These are phyloP conservation scores for Cladosporium velox DNA, from an alignment of 2,329 filamentous ascomycete species.

Conservation along the genomic window DNA sequence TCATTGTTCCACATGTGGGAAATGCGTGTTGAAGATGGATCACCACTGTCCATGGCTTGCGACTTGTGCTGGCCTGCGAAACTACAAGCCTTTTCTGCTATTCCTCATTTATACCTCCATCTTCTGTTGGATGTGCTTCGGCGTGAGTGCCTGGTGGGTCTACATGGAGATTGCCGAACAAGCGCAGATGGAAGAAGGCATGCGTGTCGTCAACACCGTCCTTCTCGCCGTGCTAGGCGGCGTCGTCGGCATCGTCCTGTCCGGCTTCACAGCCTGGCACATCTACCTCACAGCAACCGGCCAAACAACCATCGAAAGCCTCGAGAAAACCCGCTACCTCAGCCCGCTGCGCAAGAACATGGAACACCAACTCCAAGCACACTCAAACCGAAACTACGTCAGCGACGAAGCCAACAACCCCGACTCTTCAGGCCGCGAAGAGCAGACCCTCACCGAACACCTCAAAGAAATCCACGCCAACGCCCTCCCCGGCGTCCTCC, in stretches of 20 bases:
- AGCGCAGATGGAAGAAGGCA: constrained; percentile 67
- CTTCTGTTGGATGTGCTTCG: constrained; percentile 81
- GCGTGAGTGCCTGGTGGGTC: constrained; percentile 76
- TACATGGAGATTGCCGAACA: constrained; percentile 78
- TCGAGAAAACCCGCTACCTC: constrained; percentile 94
- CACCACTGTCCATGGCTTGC: constrained; percentile 99
- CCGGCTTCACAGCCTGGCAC: constrained; percentile 91
- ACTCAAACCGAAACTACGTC: constrained; percentile 44
- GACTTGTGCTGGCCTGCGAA: constrained; percentile 88
- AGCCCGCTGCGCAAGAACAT: constrained; percentile 74
- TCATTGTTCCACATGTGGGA: constrained; percentile 92
- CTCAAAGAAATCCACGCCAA: constrained; percentile 81
- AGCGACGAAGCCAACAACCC: constrained; percentile 28
- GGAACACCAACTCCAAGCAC: constrained; percentile 26
- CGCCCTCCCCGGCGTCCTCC: constrained; percentile 74
- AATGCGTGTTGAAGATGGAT: constrained; percentile 98
- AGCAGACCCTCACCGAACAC: constrained; percentile 62
- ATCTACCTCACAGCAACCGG: constrained; percentile 75
- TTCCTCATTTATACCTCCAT: constrained; percentile 88
- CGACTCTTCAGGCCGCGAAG: constrained; percentile 17
- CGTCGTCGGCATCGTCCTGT: constrained; percentile 86
- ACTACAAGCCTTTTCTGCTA: constrained; percentile 93
- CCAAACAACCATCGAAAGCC: constrained; percentile 91
- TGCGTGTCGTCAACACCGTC: constrained; percentile 83
- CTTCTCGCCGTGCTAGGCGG: constrained; percentile 82